Conservation (phyloP, 768 basidiomycete species). For the Tylopilus sp. region DNA sequence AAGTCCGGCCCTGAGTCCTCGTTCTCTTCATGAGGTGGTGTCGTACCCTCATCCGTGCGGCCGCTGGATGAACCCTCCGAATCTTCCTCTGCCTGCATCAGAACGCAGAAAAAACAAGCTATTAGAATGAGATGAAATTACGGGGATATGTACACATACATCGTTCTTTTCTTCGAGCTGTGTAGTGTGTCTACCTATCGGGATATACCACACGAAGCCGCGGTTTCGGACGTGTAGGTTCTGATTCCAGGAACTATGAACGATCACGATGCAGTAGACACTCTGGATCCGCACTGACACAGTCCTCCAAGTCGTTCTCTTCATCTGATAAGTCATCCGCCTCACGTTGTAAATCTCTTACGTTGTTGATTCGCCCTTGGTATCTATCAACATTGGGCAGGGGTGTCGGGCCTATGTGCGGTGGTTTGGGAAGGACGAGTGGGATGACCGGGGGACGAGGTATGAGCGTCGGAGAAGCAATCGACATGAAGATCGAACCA, state of each 20-base stretch:
- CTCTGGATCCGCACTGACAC: conserved; percentile 40
- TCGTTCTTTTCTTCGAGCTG: conserved; percentile 85
- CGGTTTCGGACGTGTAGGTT: conserved; percentile 58
- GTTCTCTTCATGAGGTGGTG: conserved; percentile 36
- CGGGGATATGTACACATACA: conserved; percentile 39
- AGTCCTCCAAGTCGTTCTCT: conserved; percentile 76
- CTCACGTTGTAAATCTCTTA: conserved; percentile 68
- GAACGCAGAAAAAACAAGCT: background rate
- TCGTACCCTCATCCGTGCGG: conserved; percentile 27
- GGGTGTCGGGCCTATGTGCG: conserved; percentile 63
- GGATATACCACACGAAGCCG: conserved; percentile 65
- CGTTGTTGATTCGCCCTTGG: conserved; percentile 56
- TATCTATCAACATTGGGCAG: conserved; percentile 45
- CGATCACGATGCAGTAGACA: background rate
- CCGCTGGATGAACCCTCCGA: conserved; percentile 33
- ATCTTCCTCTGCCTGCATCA: conserved; percentile 34
- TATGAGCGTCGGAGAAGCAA: conserved; percentile 69
- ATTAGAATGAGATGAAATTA: background rate
- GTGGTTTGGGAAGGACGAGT: conserved; percentile 59
- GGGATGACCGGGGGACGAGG: conserved; percentile 64
- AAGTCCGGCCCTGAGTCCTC: conserved; percentile 38
- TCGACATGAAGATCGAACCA: conserved; percentile 36
- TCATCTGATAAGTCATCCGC: conserved; percentile 85
- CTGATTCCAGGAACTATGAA: conserved; percentile 33
- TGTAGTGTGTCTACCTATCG: conserved; percentile 70